These are phyloP conservation scores for Globisporangium yorkense DNA, from an alignment of 352 stramenopile species.

Conservation along the genomic window DNA sequence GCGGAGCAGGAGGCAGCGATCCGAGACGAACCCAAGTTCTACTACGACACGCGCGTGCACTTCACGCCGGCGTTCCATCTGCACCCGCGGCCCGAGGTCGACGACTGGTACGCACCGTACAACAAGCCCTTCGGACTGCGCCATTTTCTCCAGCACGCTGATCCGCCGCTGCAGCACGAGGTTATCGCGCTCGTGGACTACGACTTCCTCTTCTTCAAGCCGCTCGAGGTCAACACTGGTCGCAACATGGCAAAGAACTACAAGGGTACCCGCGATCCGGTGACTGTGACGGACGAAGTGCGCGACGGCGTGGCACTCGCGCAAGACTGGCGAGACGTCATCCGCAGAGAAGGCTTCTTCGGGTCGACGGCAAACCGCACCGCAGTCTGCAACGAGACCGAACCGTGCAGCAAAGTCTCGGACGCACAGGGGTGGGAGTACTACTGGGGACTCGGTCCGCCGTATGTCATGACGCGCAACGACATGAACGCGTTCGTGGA, in stretches of 20 bases:
- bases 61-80: constrained; percentile 17
- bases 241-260: constrained; percentile 35
- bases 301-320: constrained; percentile 33
- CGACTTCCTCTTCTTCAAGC: constrained; percentile 13
- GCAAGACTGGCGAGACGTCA: constrained; percentile 40
- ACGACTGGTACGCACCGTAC: constrained; percentile 19
- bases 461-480: constrained; percentile 42
- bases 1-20: constrained; percentile 9
- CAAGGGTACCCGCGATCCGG: constrained; percentile 18
- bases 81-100: constrained; percentile 14
- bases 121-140: constrained; percentile 21
- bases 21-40: constrained; percentile 13
- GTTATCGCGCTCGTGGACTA: constrained; percentile 20
- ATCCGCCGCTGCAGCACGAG: constrained; percentile 17
- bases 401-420: constrained; percentile 24
- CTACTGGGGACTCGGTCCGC: constrained; percentile 37
- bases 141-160: constrained; percentile 18
- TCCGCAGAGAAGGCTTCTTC: constrained; percentile 30
- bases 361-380: constrained; percentile 15
- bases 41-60: constrained; percentile 20
- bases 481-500: constrained; percentile 12
- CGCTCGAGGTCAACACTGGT: constrained; percentile 29
- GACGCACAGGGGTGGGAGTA: constrained; percentile 30
- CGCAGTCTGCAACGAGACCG: constrained; percentile 29
- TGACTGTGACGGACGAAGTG: constrained; percentile 33